phyloP scores from a whole-genome alignment of 192 early-diverging fungal genomes.

The Coemansia sp. region DNA sequence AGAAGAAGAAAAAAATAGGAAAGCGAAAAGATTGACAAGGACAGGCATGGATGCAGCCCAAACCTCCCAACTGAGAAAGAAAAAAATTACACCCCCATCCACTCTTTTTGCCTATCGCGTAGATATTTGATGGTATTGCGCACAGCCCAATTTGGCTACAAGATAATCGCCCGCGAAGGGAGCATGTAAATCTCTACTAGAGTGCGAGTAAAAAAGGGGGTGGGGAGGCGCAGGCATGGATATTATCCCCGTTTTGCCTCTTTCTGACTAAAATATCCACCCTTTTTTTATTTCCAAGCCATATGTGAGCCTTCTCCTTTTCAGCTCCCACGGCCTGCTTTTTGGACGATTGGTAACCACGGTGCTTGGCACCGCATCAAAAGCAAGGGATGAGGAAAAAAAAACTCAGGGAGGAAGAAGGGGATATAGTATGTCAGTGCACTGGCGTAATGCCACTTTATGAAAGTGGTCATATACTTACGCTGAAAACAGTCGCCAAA shows the following conservation, averaged over 20 bases:
- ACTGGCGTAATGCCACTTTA: neutral
- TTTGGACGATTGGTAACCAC: slow-evolving; percentile 3
- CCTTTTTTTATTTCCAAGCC: neutral
- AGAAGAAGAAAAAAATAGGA: neutral
- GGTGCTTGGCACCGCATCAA: neutral
- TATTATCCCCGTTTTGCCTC: neutral
- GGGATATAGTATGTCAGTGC: neutral
- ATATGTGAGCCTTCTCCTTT: neutral
- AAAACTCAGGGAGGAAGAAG: neutral
- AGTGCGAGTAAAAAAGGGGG: neutral
- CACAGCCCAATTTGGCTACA: slow-evolving; percentile 13
- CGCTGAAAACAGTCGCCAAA: neutral
- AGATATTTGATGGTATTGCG: neutral
- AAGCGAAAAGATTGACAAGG: neutral
- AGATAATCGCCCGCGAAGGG: slow-evolving; percentile 7
- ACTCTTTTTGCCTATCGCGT: neutral
- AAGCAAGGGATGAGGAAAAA: neutral
- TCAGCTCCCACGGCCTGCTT: neutral
- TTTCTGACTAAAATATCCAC: slow-evolving; percentile 6
- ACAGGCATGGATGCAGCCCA: slow-evolving; percentile 7
- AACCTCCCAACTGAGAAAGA: neutral
- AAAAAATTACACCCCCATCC: neutral
- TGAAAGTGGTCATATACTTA: neutral
- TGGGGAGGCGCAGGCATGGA: slow-evolving; percentile 11
- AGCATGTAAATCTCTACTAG: slow-evolving; percentile 2